Evolutionary conservation across 805 yeast species (phyloP), one percentile per base, ranked within the genome.

Genomic region (Candida orba): DNA sequence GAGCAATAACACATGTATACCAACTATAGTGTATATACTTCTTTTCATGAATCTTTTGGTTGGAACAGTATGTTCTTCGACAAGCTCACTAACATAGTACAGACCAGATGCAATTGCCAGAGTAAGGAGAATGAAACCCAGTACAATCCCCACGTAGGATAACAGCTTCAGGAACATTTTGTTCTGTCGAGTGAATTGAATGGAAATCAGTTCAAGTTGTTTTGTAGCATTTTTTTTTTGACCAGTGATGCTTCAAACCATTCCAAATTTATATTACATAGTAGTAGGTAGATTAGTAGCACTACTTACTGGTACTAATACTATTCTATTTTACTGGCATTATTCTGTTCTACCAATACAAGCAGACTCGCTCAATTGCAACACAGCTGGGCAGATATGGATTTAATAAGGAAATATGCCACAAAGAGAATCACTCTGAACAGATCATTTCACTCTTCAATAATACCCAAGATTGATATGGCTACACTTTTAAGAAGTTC

Each of bases 61-160:
- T 39, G 89, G 79, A 50, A 85, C 93, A 0, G 95, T 76, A 61
- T 93, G 91, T 57, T 90, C 97, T 60, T 93, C 99, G 14, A 93
- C 95, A 29, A 89, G 66, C 60, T 93, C 99, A 8, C 95, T 85
- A 33, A 91, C 70, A 56, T 89, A 90, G 68, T 89, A 93, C 30
- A 93, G 68, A 0, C 96, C 98, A 2, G 95, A 85, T 0, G 98
- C 97, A 47, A 84, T 81, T 18, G 87, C 75, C 30, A 80, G 65
- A 0, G 84, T 79, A 41, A 79, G 67, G 44, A 78, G 73, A 2
- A 76, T 53, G 52, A 84, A 82, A 4, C 90, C 93, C 0, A 72
- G 56, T 0, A 77, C 62, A 1, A 76, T 67, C 14, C 93, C 93
- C 3, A 72, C 58, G 43, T 76, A 72, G 2, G 90, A 78, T 2